Base-by-base conservation (phyloP, 768 basidiomycete genomes). In the Exidia glandulosa region DNA sequence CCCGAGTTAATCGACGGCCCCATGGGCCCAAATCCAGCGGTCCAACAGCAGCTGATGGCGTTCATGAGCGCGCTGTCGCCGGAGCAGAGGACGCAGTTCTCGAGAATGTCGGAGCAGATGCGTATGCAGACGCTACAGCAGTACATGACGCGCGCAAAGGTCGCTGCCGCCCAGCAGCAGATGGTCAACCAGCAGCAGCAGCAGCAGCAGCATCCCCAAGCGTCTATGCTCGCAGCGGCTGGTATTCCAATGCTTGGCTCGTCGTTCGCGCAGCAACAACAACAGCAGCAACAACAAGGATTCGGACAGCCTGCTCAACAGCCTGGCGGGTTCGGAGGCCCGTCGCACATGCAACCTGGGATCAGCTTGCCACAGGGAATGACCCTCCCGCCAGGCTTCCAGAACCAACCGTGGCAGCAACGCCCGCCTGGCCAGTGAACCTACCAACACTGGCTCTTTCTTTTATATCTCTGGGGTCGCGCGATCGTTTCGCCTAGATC, bases 211-310 rank as follows among this genome's bases (percentile, higher is more conserved):
- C 60, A 57, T 16, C 60, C 59, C 25, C 64, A 62, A 14, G 27
- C 10, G 33, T 41, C 32, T 25, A 19, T 60, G 56, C 23, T 16
- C 27, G 56, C 65, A 41, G 52, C 67, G 60, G 59, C 65, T 57
- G 29, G 59, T 56, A 16, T 65, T 65, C n/a, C 62, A 54, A 27
- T 63, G 57, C 16, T 57, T 32, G 37, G 63, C 52, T 6, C 64
- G 60, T 16, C 66, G 68, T 30, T 63, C 63, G 2, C 9, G 14
- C 64, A 67, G 9, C 69, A 63, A n/a, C 70, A 67, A 3, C 71
- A 71, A 33, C 68, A 71, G 30, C 67, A 66, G 54, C 25, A 57
- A 13, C 13, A 27, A 41, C 32, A 27, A 31, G 52, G 12, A 23
- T 10, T 25, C 14, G 13, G n/a, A 13, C 25, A 13, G 14, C 14